Base-by-base conservation (phyloP, 169 alveolate species). In the Eimeria tenella region DNA sequence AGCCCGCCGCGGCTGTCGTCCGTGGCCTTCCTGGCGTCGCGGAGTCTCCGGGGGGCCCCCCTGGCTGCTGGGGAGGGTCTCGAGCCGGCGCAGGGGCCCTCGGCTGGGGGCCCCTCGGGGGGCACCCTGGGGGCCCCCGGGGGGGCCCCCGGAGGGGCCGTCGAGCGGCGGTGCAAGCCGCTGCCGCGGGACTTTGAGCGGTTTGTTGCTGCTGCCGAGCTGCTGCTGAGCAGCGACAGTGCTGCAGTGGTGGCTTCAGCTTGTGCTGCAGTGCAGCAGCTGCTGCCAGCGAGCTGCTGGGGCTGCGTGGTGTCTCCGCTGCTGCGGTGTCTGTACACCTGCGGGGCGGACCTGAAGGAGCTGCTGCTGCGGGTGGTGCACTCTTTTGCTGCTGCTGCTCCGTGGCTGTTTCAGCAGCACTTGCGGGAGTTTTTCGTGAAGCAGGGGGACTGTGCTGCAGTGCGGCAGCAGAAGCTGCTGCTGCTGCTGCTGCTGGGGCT, bases 281-380 rank as follows among this genome's bases (percentile, higher is more conserved):
- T 89, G 10, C 49, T 89, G 10, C 94, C 94, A 31, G 21, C 71
- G 4, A 1, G 23, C 11, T 70, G 73, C 19, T 74, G 89, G 94
- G 62, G 49, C 31, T 42, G 79, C 10, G 83, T 75, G 13, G 89
- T 74, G 49, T 49, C 19, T 21, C 94, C 94, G 52, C 31, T 90
- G 68, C 15, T 90, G 90, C 58, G 94, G 68, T 74, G 90, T 56
- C 4, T 90, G 83, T 56, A 90, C 90, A 90, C 90, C 56, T 74
- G 81, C 21, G 55, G 90, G 5, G 17, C 31, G 21, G 94, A 90
- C 9, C 15, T 58, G 19, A 77, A 74, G 19, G 94, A 90, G 50
- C 83, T 81, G 4, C 49, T 90, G 68, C 56, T 90, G 42, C 79
- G 70, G 25, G 81, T 75, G 13, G 17, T 77, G 4, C n/a, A 55